Conservation (phyloP, 2,329 filamentous ascomycete species). For the Lasiodiplodia sp. region DNA sequence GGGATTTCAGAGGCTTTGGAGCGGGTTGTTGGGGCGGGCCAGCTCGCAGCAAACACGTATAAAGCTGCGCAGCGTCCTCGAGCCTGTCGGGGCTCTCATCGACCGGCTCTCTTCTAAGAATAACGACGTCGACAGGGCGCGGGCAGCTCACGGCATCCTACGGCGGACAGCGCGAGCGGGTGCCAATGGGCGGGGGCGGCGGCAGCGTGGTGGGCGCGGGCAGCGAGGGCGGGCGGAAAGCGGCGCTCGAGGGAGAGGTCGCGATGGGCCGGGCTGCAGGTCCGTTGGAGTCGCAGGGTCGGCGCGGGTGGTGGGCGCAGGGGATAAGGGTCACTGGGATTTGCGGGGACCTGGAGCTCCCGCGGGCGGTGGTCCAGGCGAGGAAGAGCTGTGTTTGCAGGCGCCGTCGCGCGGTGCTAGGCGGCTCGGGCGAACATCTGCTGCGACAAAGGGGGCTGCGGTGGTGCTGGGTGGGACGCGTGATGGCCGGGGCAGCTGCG, state of each 20-base stretch:
- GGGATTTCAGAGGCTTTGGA: conserved; percentile 23
- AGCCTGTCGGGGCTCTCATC: conserved; percentile 17
- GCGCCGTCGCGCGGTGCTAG: conserved; percentile 21
- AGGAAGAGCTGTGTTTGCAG: conserved; percentile 2
- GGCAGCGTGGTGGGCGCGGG: conserved; percentile 3
- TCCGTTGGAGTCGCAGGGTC: conserved; percentile 2
- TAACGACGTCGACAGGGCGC: conserved; percentile 8
- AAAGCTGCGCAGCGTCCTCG: conserved; percentile 18
- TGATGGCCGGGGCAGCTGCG: conserved; percentile 16
- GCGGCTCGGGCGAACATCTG: conserved; percentile 14
- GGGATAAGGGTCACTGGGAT: conserved; percentile 30
- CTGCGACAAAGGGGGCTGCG: conserved; percentile 12
- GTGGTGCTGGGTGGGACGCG: conserved; percentile 8
- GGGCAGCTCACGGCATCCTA: conserved; percentile 28
- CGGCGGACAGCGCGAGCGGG: conserved; percentile 11
- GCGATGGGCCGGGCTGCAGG: background rate
- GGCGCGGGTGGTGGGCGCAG: conserved; percentile 11
- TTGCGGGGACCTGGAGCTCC: conserved; percentile 29
- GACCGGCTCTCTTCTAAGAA: conserved; percentile 28
- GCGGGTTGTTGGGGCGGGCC: background rate
- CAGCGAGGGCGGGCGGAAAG: conserved; percentile 4
- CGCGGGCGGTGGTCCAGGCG: background rate
- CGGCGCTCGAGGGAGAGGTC: background rate
- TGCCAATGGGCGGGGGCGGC: conserved; percentile 10
- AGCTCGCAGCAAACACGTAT: conserved; percentile 19